phyloP scores from a whole-genome alignment of 75 land plant species.

The Cryptomeria japonica region DNA sequence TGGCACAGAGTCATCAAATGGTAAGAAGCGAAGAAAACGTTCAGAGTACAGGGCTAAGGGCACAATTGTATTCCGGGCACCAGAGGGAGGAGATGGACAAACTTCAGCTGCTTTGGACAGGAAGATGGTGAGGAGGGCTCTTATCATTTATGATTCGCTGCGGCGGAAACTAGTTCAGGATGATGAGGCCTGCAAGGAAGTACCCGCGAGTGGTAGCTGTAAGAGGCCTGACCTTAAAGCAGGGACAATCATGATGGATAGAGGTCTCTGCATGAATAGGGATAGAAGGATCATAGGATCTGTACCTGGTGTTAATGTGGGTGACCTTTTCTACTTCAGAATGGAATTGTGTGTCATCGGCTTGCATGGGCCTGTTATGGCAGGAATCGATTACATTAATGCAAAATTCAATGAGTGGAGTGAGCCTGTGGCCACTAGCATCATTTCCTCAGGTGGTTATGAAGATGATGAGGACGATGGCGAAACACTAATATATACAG shows the following conservation, averaged over 20 bases:
- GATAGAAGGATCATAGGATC: conserved; percentile 30
- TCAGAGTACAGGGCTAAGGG: not conserved
- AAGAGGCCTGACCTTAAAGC: conserved; percentile 45
- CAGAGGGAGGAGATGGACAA: not conserved
- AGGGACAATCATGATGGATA: conserved; percentile 32
- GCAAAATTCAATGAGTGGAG: conserved; percentile 29
- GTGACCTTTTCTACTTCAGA: conserved; percentile 70
- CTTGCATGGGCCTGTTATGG: conserved; percentile 58
- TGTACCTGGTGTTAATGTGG: conserved; percentile 66
- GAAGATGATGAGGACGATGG: conserved; percentile 55
- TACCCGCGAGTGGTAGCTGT: conserved; percentile 13
- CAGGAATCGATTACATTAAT: conserved; percentile 70
- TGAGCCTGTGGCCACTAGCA: conserved; percentile 57
- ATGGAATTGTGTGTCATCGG: conserved; percentile 71
- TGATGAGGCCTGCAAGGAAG: conserved; percentile 39
- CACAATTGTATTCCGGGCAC: not conserved
- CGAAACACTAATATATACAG: conserved; percentile 62
- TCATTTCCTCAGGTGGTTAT: conserved; percentile 68
- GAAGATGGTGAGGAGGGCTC: conserved; percentile 39
- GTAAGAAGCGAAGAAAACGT: not conserved
- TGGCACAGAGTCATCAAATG: not conserved
- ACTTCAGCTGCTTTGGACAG: conserved; percentile 8
- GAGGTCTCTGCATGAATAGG: conserved; percentile 35
- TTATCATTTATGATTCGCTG: conserved; percentile 45
- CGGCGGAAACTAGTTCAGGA: conserved; percentile 55